Evolutionary conservation across 768 basidiomycete species (phyloP), one percentile per base, ranked within the genome.

Genomic region (Serpula lacrymans): DNA sequence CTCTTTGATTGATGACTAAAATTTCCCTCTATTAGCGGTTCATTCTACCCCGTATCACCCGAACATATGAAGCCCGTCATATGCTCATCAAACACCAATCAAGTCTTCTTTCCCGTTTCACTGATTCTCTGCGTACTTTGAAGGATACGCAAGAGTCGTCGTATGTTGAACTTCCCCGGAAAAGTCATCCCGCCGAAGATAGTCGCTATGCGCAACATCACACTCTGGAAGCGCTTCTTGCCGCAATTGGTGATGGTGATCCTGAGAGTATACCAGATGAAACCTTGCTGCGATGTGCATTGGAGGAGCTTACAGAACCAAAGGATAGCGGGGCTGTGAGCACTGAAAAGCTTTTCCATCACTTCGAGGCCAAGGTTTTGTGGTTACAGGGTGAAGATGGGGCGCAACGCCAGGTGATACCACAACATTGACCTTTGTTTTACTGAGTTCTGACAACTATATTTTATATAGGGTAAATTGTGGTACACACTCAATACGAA

Each of bases 31-130:
- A 34, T 3, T 44, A 89, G 87, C 76, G 78, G 25, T 78, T 80
- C 51, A 64, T 90, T 17, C 72, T 87, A 18, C 87, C 87, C 4
- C 77, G 77, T 23, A 71, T 90, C 9, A 58, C 73, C 2, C 71
- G 66, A 34, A 78, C 82, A 1, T 71, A 70, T 20, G 57, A 74
- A 21, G 85, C 87, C 7, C 78, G 86, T 23, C 69, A 68, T 39
- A 74, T 83, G 6, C 59, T 90, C 34, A 74, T 68, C 39, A 54
- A 65, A 5, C 83, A 88, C 50, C 85, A 86, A 36, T 63, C 72
- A 14, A 58, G 64, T 1, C 73, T 88, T 12, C 54, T 88, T 14
- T 54, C 63, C 4, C 74, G 68, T 46, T 67, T 89, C 14, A 74
- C 72, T 12, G 61, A 67, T 6, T 82, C 83, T 12, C 59, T 85